Evolutionary conservation across 208 protist species (phyloP).

Genomic region (Herpetomonas muscarum): DNA sequence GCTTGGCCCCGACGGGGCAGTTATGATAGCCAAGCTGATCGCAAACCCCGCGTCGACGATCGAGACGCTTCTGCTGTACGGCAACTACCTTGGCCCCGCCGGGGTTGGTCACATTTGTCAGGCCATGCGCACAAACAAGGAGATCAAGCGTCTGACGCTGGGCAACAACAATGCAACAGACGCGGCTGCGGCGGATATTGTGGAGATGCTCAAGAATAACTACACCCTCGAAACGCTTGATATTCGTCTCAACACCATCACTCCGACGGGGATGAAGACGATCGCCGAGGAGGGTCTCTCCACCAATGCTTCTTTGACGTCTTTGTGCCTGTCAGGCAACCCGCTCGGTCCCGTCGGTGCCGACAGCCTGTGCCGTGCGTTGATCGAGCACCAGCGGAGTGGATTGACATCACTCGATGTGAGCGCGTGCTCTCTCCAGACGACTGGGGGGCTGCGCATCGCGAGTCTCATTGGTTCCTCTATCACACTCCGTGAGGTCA

Average conservation of each 20-base stretch:
- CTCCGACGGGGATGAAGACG: conserved; percentile 31
- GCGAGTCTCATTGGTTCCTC: conserved; percentile 63
- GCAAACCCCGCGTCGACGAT: conserved; percentile 42
- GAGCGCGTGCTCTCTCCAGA: conserved; percentile 62
- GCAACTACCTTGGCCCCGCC: conserved; percentile 59
- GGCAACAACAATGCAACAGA: conserved; percentile 86
- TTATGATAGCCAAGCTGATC: conserved; percentile 55
- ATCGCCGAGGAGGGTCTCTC: conserved; percentile 60
- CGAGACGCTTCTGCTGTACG: conserved; percentile 59
- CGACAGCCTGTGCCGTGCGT: conserved; percentile 50
- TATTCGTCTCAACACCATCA: conserved; percentile 76
- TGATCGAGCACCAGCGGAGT: conserved; percentile 50
- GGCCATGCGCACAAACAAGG: conserved; percentile 55
- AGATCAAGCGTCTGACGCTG: conserved; percentile 51
- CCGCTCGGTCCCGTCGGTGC: conserved; percentile 62
- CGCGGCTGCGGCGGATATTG: conserved; percentile 39
- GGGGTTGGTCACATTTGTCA: conserved; percentile 51
- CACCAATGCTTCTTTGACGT: conserved; percentile 55
- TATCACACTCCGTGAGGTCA: conserved; percentile 54
- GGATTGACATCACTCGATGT: conserved; percentile 58
- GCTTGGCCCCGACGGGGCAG: conserved; percentile 61
- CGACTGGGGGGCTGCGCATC: conserved; percentile 62
- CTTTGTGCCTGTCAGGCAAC: conserved; percentile 66
- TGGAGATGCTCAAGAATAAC: conserved; percentile 73
- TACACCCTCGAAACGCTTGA: conserved; percentile 67